Conservation (phyloP, 2,329 filamentous ascomycete species). For the Botrytis paeoniae region DNA sequence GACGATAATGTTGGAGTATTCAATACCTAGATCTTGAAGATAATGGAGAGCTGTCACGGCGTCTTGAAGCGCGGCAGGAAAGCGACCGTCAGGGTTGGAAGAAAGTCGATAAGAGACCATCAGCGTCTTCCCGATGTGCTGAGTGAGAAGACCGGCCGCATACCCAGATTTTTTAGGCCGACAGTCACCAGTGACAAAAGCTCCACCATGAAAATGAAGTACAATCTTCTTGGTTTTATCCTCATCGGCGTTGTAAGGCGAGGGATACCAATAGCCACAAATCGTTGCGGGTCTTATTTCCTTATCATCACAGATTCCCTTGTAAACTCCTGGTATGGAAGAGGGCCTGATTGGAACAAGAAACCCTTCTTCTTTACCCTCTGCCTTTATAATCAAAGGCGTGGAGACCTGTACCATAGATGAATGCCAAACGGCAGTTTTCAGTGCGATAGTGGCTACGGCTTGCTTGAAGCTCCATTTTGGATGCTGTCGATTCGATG, state of each 20-base stretch:
- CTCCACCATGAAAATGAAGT: constrained; percentile 47
- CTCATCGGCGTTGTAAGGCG: background rate
- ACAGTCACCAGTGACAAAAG: constrained; percentile 46
- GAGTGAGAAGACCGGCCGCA: constrained; percentile 27
- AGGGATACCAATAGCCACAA: background rate
- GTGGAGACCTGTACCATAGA: background rate
- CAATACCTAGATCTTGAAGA: background rate
- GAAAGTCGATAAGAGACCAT: constrained; percentile 26
- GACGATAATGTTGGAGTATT: background rate
- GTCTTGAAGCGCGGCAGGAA: constrained; percentile 51
- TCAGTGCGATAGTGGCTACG: background rate
- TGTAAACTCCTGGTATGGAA: background rate
- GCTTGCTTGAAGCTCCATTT: constrained; percentile 16
- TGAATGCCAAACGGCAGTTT: background rate
- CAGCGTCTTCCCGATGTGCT: background rate
- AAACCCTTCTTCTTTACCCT: background rate
- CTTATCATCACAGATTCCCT: background rate
- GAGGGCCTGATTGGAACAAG: constrained; percentile 6
- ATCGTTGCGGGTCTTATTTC: background rate
- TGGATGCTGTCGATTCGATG: constrained; percentile 9
- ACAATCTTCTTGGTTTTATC: constrained; percentile 36
- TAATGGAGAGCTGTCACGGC: constrained; percentile 38
- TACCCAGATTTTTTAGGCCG: constrained; percentile 39
- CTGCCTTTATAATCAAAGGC: background rate
- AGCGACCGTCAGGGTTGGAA: constrained; percentile 43